phyloP scores from a whole-genome alignment of 371 early-diverging fungal species.

The Mortierella sp. region DNA sequence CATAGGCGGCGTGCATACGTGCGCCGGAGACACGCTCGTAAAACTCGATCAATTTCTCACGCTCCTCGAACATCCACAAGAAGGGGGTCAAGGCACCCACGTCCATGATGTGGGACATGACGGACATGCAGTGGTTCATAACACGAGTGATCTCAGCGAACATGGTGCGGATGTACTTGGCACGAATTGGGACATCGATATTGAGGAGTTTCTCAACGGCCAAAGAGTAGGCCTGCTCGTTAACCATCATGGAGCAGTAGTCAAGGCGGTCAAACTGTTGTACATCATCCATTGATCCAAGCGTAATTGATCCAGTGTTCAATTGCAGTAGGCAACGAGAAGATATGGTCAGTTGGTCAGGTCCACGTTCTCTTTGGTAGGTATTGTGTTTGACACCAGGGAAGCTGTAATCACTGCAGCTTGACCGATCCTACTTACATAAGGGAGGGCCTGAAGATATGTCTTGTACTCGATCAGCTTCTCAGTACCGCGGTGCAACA shows the following conservation, averaged over 20 bases:
- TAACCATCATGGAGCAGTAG: conserved; percentile 98
- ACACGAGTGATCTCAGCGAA: conserved; percentile 98
- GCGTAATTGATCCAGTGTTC: not conserved
- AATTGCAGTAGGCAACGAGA: not conserved
- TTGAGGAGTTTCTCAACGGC: conserved; percentile 98
- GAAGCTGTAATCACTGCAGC: not conserved
- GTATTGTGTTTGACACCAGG: no score
- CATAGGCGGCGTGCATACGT: conserved; percentile 97
- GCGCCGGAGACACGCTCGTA: conserved; percentile 98
- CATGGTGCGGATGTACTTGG: conserved; percentile 95
- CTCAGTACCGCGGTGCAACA: conserved; percentile 97
- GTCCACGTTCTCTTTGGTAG: no score
- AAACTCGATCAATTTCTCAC: conserved; percentile 98
- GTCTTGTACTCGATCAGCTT: conserved; percentile 99
- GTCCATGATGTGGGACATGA: conserved; percentile 96
- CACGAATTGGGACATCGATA: conserved; percentile 94
- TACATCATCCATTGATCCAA: not conserved
- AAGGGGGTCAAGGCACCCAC: conserved; percentile 98
- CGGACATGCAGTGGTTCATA: conserved; percentile 97
- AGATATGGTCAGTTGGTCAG: conserved; percentile 1
- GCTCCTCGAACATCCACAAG: conserved; percentile 98
- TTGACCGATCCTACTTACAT: conserved; percentile 55
- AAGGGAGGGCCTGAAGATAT: conserved; percentile 96
- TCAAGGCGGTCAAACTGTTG: conserved; percentile 93
- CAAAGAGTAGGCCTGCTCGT: conserved; percentile 94